Evolutionary conservation across 805 yeast species (phyloP).

Genomic region (Zygoascus bituminiphila): DNA sequence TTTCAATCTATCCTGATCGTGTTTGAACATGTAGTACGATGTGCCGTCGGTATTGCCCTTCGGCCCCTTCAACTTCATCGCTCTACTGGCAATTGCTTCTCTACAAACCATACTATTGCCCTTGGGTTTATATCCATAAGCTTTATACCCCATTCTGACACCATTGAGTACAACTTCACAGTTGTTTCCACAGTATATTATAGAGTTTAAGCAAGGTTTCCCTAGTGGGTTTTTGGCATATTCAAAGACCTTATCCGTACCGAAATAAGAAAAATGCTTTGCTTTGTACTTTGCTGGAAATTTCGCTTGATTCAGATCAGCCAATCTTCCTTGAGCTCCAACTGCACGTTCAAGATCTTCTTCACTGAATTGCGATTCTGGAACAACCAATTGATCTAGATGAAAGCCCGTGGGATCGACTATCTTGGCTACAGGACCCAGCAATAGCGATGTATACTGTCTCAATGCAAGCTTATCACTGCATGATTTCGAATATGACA

Average conservation of each 20-base stretch:
- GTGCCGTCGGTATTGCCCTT: not conserved
- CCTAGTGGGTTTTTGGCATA: constrained; percentile 2
- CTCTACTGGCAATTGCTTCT: not conserved
- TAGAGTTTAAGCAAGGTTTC: constrained; percentile 12
- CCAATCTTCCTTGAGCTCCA: constrained; percentile 10
- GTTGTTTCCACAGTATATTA: constrained; percentile 8
- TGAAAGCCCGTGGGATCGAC: constrained; percentile 20
- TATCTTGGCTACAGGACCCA: constrained; percentile 22
- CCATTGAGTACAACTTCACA: constrained; percentile 22
- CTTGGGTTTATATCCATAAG: constrained; percentile 9
- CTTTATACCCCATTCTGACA: constrained; percentile 22
- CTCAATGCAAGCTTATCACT: constrained; percentile 69
- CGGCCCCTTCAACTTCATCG: not conserved
- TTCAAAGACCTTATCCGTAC: constrained; percentile 6
- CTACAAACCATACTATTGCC: constrained; percentile 19
- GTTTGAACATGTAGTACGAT: not conserved
- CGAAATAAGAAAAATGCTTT: constrained; percentile 1
- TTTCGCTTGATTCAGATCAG: not conserved
- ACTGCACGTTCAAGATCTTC: constrained; percentile 29
- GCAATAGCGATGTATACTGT: constrained; percentile 38
- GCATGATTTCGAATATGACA: constrained; percentile 76
- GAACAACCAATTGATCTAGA: constrained; percentile 24
- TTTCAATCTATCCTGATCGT: constrained; percentile 4
- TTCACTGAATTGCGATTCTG: constrained; percentile 13
- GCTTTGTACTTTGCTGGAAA: not conserved